phyloP scores from a whole-genome alignment of 2,329 filamentous ascomycete species.

The Aspergillus proliferans region DNA sequence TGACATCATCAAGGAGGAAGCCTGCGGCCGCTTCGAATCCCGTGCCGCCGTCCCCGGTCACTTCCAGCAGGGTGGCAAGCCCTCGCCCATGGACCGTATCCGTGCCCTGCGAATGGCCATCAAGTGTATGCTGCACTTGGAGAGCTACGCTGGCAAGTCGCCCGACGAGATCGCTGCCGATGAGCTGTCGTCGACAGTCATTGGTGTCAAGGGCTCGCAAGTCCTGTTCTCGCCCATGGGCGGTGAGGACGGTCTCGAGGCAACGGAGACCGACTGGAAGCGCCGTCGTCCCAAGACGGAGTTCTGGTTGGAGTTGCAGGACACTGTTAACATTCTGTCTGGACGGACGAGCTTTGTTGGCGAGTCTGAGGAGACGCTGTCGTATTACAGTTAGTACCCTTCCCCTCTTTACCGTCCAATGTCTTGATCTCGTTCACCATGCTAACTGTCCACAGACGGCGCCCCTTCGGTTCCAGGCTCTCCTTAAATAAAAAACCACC shows the following conservation, averaged over 20 bases:
- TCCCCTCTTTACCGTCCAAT: background rate
- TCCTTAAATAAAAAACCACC: background rate
- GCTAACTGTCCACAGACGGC: background rate
- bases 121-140: slow-evolving; percentile 88
- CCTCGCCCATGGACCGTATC: slow-evolving; percentile 92
- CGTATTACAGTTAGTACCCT: slow-evolving; percentile 19
- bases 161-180: slow-evolving; percentile 66
- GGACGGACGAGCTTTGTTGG: slow-evolving; percentile 52
- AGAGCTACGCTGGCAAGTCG: slow-evolving; percentile 63
- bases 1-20: slow-evolving; percentile 91
- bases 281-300: slow-evolving; percentile 77
- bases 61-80: slow-evolving; percentile 88
- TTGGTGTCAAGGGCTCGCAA: slow-evolving; percentile 84
- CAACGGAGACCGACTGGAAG: slow-evolving; percentile 84
- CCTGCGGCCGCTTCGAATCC: slow-evolving; percentile 84
- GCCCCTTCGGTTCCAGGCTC: background rate
- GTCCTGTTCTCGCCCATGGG: slow-evolving; percentile 81
- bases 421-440: background rate
- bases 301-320: slow-evolving; percentile 77
- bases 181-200: slow-evolving; percentile 68
- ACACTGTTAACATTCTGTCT: slow-evolving; percentile 76
- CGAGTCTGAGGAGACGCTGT: slow-evolving; percentile 17
- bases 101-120: slow-evolving; percentile 87
- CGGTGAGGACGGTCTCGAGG: slow-evolving; percentile 60
- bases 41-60: slow-evolving; percentile 88